These are phyloP conservation scores for Thraustochytrium sp. DNA, from an alignment of 352 stramenopile genomes.

Conservation along the genomic window DNA sequence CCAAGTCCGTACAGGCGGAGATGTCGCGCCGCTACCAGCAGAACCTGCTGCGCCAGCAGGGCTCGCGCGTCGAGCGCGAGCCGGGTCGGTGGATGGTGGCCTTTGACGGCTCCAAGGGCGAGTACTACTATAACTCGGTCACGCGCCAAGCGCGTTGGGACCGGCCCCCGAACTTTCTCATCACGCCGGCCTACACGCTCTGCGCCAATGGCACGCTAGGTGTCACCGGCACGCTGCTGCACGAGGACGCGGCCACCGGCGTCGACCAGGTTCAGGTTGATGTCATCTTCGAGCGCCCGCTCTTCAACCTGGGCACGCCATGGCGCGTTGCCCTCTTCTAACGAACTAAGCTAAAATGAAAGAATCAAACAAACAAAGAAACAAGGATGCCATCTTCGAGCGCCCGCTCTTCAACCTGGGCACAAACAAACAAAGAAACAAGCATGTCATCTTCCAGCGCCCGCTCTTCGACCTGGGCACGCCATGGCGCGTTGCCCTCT, in stretches of 20 bases:
- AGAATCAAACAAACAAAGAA: background rate
- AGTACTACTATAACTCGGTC: constrained; percentile 28
- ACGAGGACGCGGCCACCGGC: background rate
- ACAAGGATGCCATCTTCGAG: background rate
- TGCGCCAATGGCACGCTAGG: background rate
- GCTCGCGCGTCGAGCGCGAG: background rate
- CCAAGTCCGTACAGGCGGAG: no score
- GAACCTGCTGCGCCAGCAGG: no score
- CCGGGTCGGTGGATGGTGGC: background rate
- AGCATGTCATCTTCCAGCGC: background rate
- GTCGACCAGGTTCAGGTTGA: background rate
- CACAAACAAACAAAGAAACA: background rate
- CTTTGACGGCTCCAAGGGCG: constrained; percentile 2
- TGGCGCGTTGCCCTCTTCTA: constrained; percentile 41
- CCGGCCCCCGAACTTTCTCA: background rate
- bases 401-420: constrained; percentile 22
- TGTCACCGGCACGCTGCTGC: background rate
- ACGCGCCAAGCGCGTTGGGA: background rate
- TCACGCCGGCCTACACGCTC: background rate
- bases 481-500: constrained; percentile 37
- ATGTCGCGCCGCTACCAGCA: no score
- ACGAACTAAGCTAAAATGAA: background rate
- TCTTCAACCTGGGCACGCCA: constrained; percentile 1
- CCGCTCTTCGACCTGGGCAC: background rate
- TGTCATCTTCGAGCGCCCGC: constrained; percentile 27